These are phyloP conservation scores for Pseudoneurospora amorphoporcata DNA, from an alignment of 495 filamentous ascomycete genomes.

Conservation along the genomic window DNA sequence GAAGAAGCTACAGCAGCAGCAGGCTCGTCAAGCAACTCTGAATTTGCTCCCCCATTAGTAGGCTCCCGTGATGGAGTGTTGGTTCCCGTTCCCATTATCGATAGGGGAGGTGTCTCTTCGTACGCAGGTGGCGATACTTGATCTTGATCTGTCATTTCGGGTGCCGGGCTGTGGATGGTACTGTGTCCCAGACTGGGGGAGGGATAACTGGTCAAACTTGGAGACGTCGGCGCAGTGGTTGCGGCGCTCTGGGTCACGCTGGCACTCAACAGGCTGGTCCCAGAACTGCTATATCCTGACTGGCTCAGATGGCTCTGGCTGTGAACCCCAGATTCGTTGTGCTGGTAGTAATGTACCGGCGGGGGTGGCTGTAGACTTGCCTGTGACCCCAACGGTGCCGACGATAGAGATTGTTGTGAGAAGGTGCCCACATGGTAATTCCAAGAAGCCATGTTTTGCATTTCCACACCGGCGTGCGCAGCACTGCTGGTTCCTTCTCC, in stretches of 20 bases:
- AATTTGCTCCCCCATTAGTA: not conserved
- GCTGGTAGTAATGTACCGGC: not conserved
- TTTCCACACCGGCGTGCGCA: not conserved
- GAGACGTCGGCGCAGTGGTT: not conserved
- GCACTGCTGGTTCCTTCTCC: not conserved
- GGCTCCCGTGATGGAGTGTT: not conserved
- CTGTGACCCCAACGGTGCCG: not conserved
- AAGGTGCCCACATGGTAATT: not conserved
- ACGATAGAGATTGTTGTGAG: not conserved
- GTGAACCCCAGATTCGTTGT: not conserved
- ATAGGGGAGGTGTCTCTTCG: not conserved
- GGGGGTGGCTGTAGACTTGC: not conserved
- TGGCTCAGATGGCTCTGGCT: not conserved
- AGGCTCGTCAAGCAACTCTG: not conserved
- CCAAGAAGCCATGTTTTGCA: not conserved
- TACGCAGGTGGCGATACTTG: not conserved
- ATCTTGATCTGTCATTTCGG: not conserved
- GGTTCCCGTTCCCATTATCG: not conserved
- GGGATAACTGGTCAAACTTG: not conserved
- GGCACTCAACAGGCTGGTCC: not conserved
- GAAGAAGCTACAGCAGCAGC: not conserved
- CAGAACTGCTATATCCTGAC: not conserved
- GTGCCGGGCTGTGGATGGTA: not conserved
- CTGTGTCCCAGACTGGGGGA: not conserved
- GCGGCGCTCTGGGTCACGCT: not conserved